Evolutionary conservation across 164 flowering plant genomes (phyloP).

Genomic region (Annona squamosa): DNA sequence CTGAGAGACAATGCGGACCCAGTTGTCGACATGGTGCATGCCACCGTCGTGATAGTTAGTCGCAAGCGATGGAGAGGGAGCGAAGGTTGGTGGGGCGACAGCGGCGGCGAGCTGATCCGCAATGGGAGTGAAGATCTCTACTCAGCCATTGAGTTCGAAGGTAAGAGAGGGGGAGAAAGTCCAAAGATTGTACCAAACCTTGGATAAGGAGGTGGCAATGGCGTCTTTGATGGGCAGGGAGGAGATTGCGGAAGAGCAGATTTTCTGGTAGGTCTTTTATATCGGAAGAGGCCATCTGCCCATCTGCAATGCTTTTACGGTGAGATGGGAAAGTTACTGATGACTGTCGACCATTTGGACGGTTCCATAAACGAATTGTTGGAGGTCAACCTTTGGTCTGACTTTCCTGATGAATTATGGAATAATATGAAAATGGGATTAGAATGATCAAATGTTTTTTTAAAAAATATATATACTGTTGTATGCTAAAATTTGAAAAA

Average conservation of each 20-base stretch:
- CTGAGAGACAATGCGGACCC: background rate
- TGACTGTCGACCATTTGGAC: too few relatives aligned
- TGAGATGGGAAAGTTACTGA: too few relatives aligned
- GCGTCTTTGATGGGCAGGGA: constrained; percentile 1
- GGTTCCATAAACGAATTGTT: too few relatives aligned
- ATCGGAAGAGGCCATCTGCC: too few relatives aligned
- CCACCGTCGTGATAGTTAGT: background rate
- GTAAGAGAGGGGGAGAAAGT: background rate
- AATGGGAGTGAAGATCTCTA: background rate
- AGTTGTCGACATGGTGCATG: background rate
- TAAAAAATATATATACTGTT: too few relatives aligned
- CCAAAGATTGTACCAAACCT: background rate
- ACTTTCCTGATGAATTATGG: too few relatives aligned
- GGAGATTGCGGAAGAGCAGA: background rate
- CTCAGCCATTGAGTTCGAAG: background rate
- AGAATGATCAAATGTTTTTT: too few relatives aligned
- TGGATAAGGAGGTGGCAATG: background rate
- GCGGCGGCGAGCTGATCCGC: background rate
- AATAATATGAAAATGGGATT: too few relatives aligned
- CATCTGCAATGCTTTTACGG: too few relatives aligned
- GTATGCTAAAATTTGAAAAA: too few relatives aligned
- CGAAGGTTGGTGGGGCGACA: background rate
- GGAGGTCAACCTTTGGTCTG: too few relatives aligned
- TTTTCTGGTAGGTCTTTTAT: background rate
- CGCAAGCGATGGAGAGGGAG: background rate